phyloP scores from a whole-genome alignment of 768 basidiomycete species.

The Naganishia friedmannii region DNA sequence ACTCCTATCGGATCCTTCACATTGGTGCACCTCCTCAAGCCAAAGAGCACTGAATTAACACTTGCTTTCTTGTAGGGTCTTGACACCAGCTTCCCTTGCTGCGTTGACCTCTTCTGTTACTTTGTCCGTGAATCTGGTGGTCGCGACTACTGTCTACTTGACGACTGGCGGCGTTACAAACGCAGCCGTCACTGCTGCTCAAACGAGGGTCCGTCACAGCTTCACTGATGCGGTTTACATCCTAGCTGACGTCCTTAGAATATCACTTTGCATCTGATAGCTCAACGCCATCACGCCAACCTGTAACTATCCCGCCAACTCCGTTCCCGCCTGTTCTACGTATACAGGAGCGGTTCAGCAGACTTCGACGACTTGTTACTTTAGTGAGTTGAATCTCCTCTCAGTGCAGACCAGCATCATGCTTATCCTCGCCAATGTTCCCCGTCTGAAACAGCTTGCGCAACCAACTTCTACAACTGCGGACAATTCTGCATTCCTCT shows the following conservation, averaged over 20 bases:
- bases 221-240: too few relatives aligned
- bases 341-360: background rate
- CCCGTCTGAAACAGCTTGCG: too few relatives aligned
- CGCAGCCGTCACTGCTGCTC: background rate
- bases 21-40: too few relatives aligned
- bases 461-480: background rate
- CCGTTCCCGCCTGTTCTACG: constrained; percentile 3
- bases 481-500: background rate
- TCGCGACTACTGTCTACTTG: background rate
- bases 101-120: too few relatives aligned
- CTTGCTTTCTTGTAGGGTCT: too few relatives aligned
- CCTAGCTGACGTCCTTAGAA: background rate
- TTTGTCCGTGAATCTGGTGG: background rate
- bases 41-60: too few relatives aligned
- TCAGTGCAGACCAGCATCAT: too few relatives aligned
- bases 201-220: background rate
- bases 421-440: too few relatives aligned
- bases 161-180: background rate
- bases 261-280: background rate
- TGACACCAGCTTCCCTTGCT: too few relatives aligned
- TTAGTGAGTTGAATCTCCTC: background rate
- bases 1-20: too few relatives aligned
- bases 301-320: constrained; percentile 11
- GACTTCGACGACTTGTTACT: constrained; percentile 9
- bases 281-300: constrained; percentile 17